These are phyloP conservation scores for Cenchrus purpureus DNA, from an alignment of 176 grass and related monocot genomes.

Conservation along the genomic window DNA sequence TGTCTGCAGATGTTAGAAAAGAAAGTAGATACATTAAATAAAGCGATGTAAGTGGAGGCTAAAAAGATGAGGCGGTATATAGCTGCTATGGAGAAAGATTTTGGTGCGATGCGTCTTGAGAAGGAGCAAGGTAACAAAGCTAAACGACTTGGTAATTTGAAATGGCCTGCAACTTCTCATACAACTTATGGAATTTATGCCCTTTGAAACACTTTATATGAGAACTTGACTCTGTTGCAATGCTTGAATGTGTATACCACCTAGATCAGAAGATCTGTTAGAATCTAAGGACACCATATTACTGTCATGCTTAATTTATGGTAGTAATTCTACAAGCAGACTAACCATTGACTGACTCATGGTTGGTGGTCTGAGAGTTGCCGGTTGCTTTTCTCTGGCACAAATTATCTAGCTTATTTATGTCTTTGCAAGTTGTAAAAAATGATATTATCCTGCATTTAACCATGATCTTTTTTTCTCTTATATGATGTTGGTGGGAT, in stretches of 20 bases:
- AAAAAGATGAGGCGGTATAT: constrained; percentile 96
- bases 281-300: too few relatives aligned
- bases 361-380: not conserved
- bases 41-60: constrained; percentile 95
- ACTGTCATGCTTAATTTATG: too few relatives aligned
- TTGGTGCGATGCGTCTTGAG: constrained; percentile 73
- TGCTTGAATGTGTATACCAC: too few relatives aligned
- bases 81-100: constrained; percentile 84
- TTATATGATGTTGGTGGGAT: too few relatives aligned
- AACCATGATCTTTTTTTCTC: too few relatives aligned
- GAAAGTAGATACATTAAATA: constrained; percentile 90
- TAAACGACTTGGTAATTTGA: constrained; percentile 68
- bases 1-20: constrained; percentile 74
- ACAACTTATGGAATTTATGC: constrained; percentile 41
- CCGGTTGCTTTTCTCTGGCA: constrained; percentile 11
- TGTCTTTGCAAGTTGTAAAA: constrained; percentile 10
- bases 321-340: too few relatives aligned
- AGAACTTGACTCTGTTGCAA: too few relatives aligned
- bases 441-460: too few relatives aligned
- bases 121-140: constrained; percentile 81
- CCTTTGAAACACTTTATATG: not conserved
- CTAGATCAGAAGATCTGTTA: too few relatives aligned
- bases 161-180: constrained; percentile 66
- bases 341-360: too few relatives aligned
- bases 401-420: not conserved